Evolutionary conservation across 2,329 filamentous ascomycete species (phyloP).

Genomic region (Colletotrichum limetticola): DNA sequence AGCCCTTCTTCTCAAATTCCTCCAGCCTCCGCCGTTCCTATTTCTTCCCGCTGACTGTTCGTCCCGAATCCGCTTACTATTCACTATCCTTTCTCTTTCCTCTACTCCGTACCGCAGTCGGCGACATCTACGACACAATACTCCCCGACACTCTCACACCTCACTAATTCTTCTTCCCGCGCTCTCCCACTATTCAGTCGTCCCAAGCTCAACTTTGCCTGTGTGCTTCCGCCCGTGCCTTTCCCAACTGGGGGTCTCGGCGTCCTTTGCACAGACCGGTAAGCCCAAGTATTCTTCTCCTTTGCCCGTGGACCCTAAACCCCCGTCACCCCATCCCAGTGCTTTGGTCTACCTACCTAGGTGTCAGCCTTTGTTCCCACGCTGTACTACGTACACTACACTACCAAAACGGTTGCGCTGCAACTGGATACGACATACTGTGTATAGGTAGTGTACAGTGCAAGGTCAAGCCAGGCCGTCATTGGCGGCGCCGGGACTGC

Average conservation of each 20-base stretch:
- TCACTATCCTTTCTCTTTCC: not conserved
- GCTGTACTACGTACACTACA: too few relatives aligned
- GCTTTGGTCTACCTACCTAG: not conserved
- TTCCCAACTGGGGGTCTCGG: not conserved
- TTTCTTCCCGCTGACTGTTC: not conserved
- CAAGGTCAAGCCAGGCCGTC: not conserved
- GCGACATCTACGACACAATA: not conserved
- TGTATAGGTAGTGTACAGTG: too few relatives aligned
- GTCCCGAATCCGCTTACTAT: not conserved
- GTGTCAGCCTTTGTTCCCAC: not conserved
- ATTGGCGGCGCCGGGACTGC: not conserved
- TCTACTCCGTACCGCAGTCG: not conserved
- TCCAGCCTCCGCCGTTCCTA: not conserved
- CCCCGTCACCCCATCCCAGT: not conserved
- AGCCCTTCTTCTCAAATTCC: not conserved
- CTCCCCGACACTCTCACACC: not conserved
- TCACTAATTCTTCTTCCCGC: too few relatives aligned
- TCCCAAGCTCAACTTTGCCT: not conserved
- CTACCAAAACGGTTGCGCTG: not conserved
- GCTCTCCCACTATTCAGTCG: not conserved
- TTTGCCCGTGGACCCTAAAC: not conserved
- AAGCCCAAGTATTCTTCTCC: not conserved
- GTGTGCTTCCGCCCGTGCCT: not conserved
- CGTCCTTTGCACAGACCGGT: conserved; percentile 5
- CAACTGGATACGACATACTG: not conserved